These are phyloP conservation scores for Silene conica DNA, from an alignment of 148 eudicot genomes.

Conservation along the genomic window DNA sequence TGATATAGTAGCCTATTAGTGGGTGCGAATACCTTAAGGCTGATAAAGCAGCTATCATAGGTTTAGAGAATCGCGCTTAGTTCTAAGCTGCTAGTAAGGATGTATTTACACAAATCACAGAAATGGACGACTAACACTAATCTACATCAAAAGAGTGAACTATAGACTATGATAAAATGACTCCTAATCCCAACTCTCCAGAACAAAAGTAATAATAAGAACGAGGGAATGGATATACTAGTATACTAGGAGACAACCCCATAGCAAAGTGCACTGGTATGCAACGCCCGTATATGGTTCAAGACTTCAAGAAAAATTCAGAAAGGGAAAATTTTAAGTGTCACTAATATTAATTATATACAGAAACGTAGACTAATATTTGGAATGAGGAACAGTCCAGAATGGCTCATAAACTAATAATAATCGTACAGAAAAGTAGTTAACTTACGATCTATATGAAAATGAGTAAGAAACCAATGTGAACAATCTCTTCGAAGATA, in stretches of 20 bases:
- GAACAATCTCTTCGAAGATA: constrained; percentile 79
- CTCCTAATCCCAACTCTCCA: background rate
- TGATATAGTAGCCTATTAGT: background rate
- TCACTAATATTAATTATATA: background rate
- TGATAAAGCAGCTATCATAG: background rate
- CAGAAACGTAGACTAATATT: too few species aligned
- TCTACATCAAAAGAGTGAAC: background rate
- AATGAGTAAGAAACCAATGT: constrained; percentile 94
- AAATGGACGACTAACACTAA: background rate
- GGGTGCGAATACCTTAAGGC: background rate
- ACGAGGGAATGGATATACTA: background rate
- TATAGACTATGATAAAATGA: background rate
- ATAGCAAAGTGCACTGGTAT: background rate
- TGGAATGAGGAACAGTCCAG: background rate
- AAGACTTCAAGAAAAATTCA: background rate
- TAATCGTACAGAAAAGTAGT: background rate
- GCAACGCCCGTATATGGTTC: background rate
- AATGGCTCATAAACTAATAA: background rate
- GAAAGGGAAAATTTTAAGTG: background rate
- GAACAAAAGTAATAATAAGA: background rate
- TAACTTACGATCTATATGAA: constrained; percentile 88
- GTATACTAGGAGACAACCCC: background rate
- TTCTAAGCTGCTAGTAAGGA: background rate
- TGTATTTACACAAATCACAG: background rate
- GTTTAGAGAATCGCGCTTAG: background rate